Evolutionary conservation across 2,329 filamentous ascomycete species (phyloP).

Genomic region (Neophaeococcomyces mojaviensis): DNA sequence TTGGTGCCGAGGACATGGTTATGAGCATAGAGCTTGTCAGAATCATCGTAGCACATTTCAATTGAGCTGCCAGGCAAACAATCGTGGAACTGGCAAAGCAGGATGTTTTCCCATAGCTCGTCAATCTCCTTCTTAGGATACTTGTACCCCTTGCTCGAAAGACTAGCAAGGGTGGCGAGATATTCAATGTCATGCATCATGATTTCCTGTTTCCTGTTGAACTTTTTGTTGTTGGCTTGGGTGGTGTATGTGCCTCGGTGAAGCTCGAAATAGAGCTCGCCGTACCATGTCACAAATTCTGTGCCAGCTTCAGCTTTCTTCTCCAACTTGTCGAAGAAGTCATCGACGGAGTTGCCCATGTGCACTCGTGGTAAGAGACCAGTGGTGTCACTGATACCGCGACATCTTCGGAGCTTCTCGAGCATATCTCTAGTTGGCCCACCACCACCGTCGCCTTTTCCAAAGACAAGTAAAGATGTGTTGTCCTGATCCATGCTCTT

Average conservation of each 20-base stretch:
- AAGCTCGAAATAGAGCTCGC: slow-evolving; percentile 94
- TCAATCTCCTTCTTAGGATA: slow-evolving; percentile 95
- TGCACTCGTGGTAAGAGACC: slow-evolving; percentile 79
- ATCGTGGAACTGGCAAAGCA: slow-evolving; percentile 96
- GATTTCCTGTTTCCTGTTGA: slow-evolving; percentile 80
- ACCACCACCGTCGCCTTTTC: slow-evolving; percentile 92
- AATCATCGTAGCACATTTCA: slow-evolving; percentile 97
- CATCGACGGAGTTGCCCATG: slow-evolving; percentile 82
- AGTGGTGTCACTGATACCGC: slow-evolving; percentile 80
- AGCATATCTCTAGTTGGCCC: slow-evolving; percentile 90
- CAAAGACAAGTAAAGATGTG: slow-evolving; percentile 85
- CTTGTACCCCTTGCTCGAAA: slow-evolving; percentile 65
- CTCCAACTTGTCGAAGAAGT: slow-evolving; percentile 83
- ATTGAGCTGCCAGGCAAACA: slow-evolving; percentile 92
- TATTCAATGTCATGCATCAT: slow-evolving; percentile 82
- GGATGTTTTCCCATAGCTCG: slow-evolving; percentile 84
- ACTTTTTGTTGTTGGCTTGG: slow-evolving; percentile 92
- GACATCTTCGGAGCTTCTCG: slow-evolving; percentile 87
- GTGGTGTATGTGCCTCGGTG: slow-evolving; percentile 97
- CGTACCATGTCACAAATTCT: slow-evolving; percentile 90
- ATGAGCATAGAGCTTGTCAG: slow-evolving; percentile 77
- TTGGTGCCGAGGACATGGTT: slow-evolving; percentile 71
- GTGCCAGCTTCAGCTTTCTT: slow-evolving; percentile 61
- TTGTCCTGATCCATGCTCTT: slow-evolving; percentile 92
- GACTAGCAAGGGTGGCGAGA: slow-evolving; percentile 74